Conservation (phyloP, 176 grass and related monocot genomes). For the Luzula sylvatica region DNA sequence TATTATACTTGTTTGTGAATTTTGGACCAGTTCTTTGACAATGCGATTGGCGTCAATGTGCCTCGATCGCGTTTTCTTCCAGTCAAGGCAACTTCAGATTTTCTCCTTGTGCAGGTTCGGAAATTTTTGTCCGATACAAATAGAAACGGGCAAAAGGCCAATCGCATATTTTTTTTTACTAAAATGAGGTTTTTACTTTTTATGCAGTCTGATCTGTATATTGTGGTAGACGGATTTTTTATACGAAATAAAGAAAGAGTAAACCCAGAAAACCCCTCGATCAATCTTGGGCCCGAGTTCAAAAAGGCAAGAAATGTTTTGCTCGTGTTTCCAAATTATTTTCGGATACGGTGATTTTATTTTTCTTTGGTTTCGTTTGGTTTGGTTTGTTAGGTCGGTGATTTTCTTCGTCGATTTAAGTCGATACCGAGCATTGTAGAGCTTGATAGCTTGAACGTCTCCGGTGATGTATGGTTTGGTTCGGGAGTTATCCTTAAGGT, state of each 20-base stretch:
- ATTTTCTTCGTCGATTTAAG: conserved; percentile 83
- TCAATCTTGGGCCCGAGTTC: conserved; percentile 86
- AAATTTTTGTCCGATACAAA: background rate
- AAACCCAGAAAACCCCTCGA: conserved; percentile 69
- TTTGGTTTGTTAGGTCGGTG: conserved; percentile 40
- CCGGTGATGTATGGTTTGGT: conserved; percentile 83
- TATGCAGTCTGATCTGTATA: conserved; percentile 97
- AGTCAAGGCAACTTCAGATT: conserved; percentile 83
- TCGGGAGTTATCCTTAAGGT: conserved; percentile 67
- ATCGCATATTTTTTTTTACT: too few relatives aligned
- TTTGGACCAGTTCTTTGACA: conserved; percentile 70
- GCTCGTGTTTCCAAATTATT: background rate
- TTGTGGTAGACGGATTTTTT: conserved; percentile 77
- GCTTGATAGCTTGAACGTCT: conserved; percentile 86
- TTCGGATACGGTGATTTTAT: background rate
- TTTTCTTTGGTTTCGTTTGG: background rate
- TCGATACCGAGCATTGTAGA: conserved; percentile 91
- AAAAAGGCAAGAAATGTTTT: conserved; percentile 49
- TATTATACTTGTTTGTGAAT: background rate
- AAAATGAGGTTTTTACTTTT: too few relatives aligned
- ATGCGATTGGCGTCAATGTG: conserved; percentile 75
- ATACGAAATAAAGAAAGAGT: conserved; percentile 62
- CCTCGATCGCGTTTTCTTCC: conserved; percentile 83
- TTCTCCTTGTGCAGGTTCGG: conserved; percentile 80
- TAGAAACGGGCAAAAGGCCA: too few relatives aligned